These are phyloP conservation scores for Tuber microsphaerosporum DNA, from an alignment of 495 filamentous ascomycete species.

Conservation along the genomic window DNA sequence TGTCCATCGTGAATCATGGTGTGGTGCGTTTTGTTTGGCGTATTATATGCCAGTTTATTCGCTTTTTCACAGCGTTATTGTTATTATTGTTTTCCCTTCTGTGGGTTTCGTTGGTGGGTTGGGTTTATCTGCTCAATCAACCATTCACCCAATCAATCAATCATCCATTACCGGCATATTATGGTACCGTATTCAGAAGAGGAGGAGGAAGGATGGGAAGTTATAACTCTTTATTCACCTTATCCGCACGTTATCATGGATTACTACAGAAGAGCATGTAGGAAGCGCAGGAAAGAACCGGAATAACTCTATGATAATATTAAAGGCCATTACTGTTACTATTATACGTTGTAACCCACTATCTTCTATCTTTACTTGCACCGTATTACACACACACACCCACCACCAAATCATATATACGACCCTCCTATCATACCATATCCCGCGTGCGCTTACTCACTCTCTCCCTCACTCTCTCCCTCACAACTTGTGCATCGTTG, in stretches of 20 bases:
- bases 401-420: too few relatives aligned
- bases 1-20: neutral
- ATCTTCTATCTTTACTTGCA: too few relatives aligned
- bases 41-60: neutral
- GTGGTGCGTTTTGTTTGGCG: neutral
- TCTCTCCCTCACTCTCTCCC: too few relatives aligned
- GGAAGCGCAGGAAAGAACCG: neutral
- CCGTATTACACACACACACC: too few relatives aligned
- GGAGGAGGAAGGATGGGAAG: too few relatives aligned
- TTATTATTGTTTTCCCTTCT: neutral
- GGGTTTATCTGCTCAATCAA: neutral
- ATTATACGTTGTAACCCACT: too few relatives aligned
- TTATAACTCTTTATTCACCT: neutral
- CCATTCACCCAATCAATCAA: neutral
- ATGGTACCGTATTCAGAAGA: neutral
- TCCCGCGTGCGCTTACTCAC: too few relatives aligned
- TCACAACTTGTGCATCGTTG: too few relatives aligned
- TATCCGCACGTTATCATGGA: neutral
- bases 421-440: too few relatives aligned
- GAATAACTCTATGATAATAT: neutral
- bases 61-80: neutral
- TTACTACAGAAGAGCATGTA: neutral
- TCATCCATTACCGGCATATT: neutral
- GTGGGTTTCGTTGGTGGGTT: neutral
- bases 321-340: neutral